These are phyloP conservation scores for Leucocoprinus leucothites DNA, from an alignment of 768 basidiomycete species.

Conservation along the genomic window DNA sequence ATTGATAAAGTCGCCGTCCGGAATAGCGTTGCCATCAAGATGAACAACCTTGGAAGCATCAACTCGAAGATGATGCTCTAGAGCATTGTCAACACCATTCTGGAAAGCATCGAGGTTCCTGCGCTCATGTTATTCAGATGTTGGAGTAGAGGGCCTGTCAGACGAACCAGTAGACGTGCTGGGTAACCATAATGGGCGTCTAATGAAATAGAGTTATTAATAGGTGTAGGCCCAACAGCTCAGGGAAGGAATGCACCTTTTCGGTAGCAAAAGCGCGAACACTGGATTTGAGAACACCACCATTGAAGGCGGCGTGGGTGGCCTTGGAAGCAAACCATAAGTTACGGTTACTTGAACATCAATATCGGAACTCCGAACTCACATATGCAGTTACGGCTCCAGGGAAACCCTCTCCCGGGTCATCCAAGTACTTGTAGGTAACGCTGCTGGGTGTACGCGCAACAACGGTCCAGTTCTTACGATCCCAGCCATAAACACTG, in stretches of 20 bases:
- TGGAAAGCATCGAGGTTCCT: conserved; percentile 54
- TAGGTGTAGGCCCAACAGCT: background rate
- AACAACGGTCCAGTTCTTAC: conserved; percentile 51
- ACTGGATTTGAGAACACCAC: conserved; percentile 37
- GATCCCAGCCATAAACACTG: conserved; percentile 54
- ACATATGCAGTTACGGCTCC: conserved; percentile 43
- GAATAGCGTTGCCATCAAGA: conserved; percentile 34
- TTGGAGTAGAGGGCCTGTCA: background rate
- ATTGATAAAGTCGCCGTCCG: conserved; percentile 32
- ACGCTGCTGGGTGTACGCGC: conserved; percentile 41
- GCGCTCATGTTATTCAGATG: background rate
- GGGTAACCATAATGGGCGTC: conserved; percentile 58
- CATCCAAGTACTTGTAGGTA: conserved; percentile 50
- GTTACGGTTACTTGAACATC: background rate
- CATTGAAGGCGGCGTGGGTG: conserved; percentile 44
- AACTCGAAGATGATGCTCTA: conserved; percentile 28
- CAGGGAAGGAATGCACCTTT: conserved; percentile 22
- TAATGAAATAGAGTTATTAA: conserved; percentile 9
- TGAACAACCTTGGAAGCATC: conserved; percentile 34
- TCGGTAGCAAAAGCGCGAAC: conserved; percentile 46
- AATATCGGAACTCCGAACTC: conserved; percentile 12
- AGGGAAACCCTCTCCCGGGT: conserved; percentile 53
- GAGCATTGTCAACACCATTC: conserved; percentile 32
- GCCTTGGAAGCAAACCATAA: conserved; percentile 26
- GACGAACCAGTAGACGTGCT: conserved; percentile 49